These are phyloP conservation scores for Pythium dissimile DNA, from an alignment of 352 stramenopile species.

Conservation along the genomic window DNA sequence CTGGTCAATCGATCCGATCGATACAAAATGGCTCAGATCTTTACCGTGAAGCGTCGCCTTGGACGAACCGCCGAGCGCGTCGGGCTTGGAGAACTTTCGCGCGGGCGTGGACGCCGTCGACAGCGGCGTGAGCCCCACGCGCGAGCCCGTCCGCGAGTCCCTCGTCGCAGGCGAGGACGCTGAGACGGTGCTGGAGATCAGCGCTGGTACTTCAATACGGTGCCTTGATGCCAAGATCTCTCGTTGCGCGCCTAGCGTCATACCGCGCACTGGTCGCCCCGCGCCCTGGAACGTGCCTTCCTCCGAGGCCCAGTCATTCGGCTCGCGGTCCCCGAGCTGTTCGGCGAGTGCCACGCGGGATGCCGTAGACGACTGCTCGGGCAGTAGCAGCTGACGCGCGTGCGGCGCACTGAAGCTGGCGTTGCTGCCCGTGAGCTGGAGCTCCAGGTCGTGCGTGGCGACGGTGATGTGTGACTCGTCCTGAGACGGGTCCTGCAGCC, in stretches of 20 bases:
- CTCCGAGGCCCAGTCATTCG: conserved; percentile 25
- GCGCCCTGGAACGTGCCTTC: conserved; percentile 13
- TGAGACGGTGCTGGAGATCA: conserved; percentile 2
- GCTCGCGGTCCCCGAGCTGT: conserved; percentile 3
- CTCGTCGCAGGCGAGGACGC: conserved; percentile 4
- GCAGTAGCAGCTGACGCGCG: conserved; percentile 15
- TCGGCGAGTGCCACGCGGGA: neutral
- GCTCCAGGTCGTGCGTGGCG: conserved; percentile 10
- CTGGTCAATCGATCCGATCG: conserved; percentile 46
- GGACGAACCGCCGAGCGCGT: neutral
- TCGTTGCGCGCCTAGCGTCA: conserved; percentile 6
- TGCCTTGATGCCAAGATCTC: conserved; percentile 13
- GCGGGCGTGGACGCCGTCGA: neutral
- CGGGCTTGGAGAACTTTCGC: conserved; percentile 4
- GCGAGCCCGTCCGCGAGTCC: neutral
- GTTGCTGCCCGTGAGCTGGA: conserved; percentile 5
- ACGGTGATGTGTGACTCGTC: conserved; percentile 14
- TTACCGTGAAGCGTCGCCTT: conserved; percentile 56
- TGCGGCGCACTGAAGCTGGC: conserved; percentile 11
- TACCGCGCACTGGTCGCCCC: neutral
- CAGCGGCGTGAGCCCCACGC: conserved; percentile 14
- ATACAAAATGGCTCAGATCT: conserved; percentile 60
- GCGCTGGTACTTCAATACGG: conserved; percentile 1
- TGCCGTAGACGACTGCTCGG: neutral
- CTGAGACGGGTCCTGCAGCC: conserved; percentile 3